Conservation (phyloP, 1,284 basidiomycete genomes). For the Chondrostereum purpureum region DNA sequence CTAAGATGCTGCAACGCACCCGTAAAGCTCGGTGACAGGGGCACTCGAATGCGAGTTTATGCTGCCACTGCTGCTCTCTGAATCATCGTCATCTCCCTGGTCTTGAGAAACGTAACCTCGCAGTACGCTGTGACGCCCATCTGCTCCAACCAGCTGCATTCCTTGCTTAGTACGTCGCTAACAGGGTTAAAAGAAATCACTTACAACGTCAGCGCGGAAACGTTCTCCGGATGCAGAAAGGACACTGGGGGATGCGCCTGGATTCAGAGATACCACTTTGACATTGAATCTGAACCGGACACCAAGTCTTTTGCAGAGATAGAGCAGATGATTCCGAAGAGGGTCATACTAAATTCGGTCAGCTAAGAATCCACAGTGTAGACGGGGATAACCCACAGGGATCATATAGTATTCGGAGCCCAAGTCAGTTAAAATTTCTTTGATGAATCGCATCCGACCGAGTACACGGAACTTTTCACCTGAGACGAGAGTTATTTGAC, state of each 20-base stretch:
- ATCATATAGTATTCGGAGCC: not conserved
- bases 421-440: not conserved
- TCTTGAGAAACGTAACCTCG: slow-evolving; percentile 36
- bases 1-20: slow-evolving; percentile 16
- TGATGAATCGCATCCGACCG: not conserved
- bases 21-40: slow-evolving; percentile 6
- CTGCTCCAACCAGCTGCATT: slow-evolving; percentile 35
- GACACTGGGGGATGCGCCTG: slow-evolving; percentile 23
- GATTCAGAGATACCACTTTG: slow-evolving; percentile 38
- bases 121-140: slow-evolving; percentile 47
- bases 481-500: not conserved
- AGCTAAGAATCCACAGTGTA: too few relatives aligned
- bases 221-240: slow-evolving; percentile 32
- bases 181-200: not conserved
- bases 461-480: not conserved
- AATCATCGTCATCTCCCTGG: not conserved
- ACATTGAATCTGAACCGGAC: slow-evolving; percentile 44
- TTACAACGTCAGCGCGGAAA: slow-evolving; percentile 39
- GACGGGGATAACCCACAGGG: not conserved
- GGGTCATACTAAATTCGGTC: not conserved
- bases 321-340: not conserved
- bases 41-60: slow-evolving; percentile 20
- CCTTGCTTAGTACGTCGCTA: not conserved
- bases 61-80: not conserved
- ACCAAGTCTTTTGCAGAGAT: slow-evolving; percentile 18